Conservation (phyloP, 192 early-diverging fungal genomes). For the Podila minutissima region DNA sequence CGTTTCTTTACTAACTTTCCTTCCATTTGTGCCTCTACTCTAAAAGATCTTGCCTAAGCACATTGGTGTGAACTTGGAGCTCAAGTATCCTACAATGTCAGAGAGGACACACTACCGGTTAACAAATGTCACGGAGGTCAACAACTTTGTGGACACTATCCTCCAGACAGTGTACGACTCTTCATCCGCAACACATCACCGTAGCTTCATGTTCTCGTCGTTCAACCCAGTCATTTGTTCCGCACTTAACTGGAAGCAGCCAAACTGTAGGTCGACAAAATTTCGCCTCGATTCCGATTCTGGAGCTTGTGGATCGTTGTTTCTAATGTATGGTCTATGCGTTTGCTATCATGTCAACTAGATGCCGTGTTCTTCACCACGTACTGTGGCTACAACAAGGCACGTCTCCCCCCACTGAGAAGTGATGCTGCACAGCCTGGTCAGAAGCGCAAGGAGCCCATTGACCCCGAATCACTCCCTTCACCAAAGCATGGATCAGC, state of each 20-base stretch:
- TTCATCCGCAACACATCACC: constrained; percentile 54
- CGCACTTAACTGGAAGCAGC: constrained; percentile 99
- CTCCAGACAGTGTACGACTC: constrained; percentile 87
- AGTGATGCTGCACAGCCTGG: background rate
- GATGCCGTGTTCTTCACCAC: constrained; percentile 95
- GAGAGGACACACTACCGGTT: constrained; percentile 64
- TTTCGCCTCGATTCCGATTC: background rate
- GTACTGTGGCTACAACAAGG: constrained; percentile 74
- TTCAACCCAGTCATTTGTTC: constrained; percentile 94
- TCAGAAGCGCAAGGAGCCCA: constrained; percentile 40
- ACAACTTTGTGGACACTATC: constrained; percentile 88
- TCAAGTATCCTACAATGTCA: constrained; percentile 85
- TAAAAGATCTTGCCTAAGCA: constrained; percentile 69
- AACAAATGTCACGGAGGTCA: constrained; percentile 74
- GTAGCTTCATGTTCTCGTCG: constrained; percentile 81
- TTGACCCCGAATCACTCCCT: constrained; percentile 37
- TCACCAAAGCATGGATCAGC: constrained; percentile 33
- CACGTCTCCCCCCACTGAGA: background rate
- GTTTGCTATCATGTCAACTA: constrained; percentile 8
- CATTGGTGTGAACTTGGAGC: constrained; percentile 86
- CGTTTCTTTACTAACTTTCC: background rate
- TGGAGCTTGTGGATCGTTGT: too few relatives aligned
- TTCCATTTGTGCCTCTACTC: constrained; percentile 1
- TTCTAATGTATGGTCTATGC: too few relatives aligned
- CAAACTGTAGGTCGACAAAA: constrained; percentile 80